A percentile compares a stretch with the other conserved stretches of the same genome.
Conservation (phyloP, 192 early-diverging fungal genomes). For the Coemansia umbellata region DNA sequence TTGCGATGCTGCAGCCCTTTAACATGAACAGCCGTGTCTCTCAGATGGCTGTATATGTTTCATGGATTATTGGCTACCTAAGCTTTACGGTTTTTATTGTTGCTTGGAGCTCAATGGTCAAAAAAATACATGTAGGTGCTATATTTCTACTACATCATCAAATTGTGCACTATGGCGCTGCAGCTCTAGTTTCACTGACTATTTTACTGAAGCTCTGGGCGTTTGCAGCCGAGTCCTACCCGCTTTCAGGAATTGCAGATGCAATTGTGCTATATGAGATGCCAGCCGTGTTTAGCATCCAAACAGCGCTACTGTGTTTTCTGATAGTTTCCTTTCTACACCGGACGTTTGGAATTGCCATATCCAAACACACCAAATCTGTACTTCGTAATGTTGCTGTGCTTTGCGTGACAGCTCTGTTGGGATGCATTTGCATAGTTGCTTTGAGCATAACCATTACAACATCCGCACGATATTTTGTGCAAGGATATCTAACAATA, state of each 20-base stretch:
- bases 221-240: slow-evolving; percentile 33
- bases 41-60: slow-evolving; percentile 22
- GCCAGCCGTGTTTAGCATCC: slow-evolving; percentile 15
- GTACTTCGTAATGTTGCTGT: slow-evolving; percentile 23
- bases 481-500: slow-evolving; percentile 7
- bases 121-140: slow-evolving; percentile 11
- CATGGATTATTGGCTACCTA: slow-evolving; percentile 36
- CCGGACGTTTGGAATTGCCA: slow-evolving; percentile 27
- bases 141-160: not conserved
- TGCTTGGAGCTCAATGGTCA: slow-evolving; percentile 29
- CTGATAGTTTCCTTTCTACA: slow-evolving; percentile 27
- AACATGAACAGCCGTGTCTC: slow-evolving; percentile 12
- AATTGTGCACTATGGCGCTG: slow-evolving; percentile 5
- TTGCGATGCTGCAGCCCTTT: slow-evolving; percentile 32
- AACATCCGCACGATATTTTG: slow-evolving; percentile 7
- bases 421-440: slow-evolving; percentile 23
- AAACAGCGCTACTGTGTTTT: slow-evolving; percentile 11
- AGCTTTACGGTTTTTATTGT: slow-evolving; percentile 33
- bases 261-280: slow-evolving; percentile 14
- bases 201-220: slow-evolving; percentile 31
- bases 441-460: slow-evolving; percentile 1
- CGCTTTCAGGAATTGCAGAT: slow-evolving; percentile 7
- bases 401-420: slow-evolving; percentile 8
- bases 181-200: slow-evolving; percentile 11
- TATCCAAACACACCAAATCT: slow-evolving; percentile 26